Evolutionary conservation across 192 early-diverging fungal species (phyloP).

Genomic region (Geranomyces michiganensis): DNA sequence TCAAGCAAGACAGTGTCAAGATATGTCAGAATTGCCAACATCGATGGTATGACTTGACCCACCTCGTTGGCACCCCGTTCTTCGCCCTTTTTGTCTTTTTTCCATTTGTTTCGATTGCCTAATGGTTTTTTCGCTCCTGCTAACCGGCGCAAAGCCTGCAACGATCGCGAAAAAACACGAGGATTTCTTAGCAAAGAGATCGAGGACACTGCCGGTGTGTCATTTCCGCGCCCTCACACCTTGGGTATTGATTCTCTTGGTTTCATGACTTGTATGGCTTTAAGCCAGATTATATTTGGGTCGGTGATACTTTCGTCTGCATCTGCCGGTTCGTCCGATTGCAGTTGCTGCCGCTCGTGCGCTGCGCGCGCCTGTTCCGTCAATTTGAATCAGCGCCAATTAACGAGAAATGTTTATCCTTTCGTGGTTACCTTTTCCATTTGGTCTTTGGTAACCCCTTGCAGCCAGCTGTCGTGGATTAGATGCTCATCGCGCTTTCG

Average conservation of each 20-base stretch:
- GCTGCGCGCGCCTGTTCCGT: slow-evolving; percentile 33
- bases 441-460: slow-evolving; percentile 51
- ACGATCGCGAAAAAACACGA: too few relatives aligned
- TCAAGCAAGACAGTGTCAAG: not conserved
- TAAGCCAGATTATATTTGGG: slow-evolving; percentile 25
- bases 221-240: not conserved
- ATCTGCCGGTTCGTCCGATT: slow-evolving; percentile 8
- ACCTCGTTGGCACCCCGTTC: slow-evolving; percentile 12
- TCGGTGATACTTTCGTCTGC: slow-evolving; percentile 23
- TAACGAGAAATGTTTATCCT: not conserved
- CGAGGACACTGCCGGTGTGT: too few relatives aligned
- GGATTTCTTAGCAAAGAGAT: too few relatives aligned
- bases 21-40: not conserved
- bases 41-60: not conserved
- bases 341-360: slow-evolving; percentile 33
- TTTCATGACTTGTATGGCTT: slow-evolving; percentile 25
- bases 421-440: slow-evolving; percentile 45
- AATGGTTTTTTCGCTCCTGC: slow-evolving; percentile 30
- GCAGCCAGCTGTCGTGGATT: slow-evolving; percentile 60
- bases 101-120: slow-evolving; percentile 45
- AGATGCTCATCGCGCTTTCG: slow-evolving; percentile 52
- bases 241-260: slow-evolving; percentile 16
- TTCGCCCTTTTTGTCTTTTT: slow-evolving; percentile 36
- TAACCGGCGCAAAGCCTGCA: slow-evolving; percentile 46
- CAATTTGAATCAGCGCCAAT: not conserved